Percentiles rank a stretch among this genome's conserved stretches.
Evolutionary conservation across 768 basidiomycete genomes (phyloP).

Genomic region (Auriscalpium orientale): DNA sequence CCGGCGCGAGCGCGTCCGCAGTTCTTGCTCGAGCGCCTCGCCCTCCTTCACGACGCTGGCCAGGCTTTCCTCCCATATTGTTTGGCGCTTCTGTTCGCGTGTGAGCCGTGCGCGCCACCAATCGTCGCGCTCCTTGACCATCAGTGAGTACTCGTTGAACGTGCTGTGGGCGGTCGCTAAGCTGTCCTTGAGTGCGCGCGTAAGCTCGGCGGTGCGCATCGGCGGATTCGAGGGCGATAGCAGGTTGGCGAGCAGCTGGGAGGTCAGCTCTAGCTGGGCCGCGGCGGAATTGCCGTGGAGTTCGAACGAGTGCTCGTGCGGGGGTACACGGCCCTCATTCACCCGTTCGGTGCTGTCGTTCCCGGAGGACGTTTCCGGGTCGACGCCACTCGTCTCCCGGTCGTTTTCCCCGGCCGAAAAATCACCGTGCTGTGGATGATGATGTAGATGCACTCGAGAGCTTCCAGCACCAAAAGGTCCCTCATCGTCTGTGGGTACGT

Average conservation of each 20-base stretch:
- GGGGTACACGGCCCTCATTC: slow-evolving; percentile 33
- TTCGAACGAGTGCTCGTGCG: slow-evolving; percentile 52
- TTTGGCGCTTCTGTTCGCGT: slow-evolving; percentile 54
- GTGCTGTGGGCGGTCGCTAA: slow-evolving; percentile 48
- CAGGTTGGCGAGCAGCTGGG: slow-evolving; percentile 52
- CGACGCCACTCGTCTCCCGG: background rate
- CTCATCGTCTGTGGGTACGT: slow-evolving; percentile 17
- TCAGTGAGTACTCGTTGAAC: slow-evolving; percentile 59
- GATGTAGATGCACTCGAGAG: background rate
- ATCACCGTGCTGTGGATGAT: background rate
- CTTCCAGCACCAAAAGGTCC: slow-evolving; percentile 5
- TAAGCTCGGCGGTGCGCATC: slow-evolving; percentile 25
- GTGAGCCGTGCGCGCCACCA: slow-evolving; percentile 66
- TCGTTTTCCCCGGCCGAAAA: background rate
- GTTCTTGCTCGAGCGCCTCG: slow-evolving; percentile 73
- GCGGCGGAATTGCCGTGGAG: slow-evolving; percentile 61
- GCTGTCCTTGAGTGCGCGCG: slow-evolving; percentile 53
- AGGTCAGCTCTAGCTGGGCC: slow-evolving; percentile 74
- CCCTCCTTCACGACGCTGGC: slow-evolving; percentile 82
- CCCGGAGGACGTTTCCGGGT: slow-evolving; percentile 26
- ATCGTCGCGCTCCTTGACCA: slow-evolving; percentile 71
- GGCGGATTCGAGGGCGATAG: slow-evolving; percentile 25
- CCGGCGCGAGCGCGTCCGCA: slow-evolving; percentile 53
- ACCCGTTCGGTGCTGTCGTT: slow-evolving; percentile 27
- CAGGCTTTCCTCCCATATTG: slow-evolving; percentile 87